These are phyloP conservation scores for Penicillium cosmopolitanum DNA, from an alignment of 495 filamentous ascomycete species.

Conservation along the genomic window DNA sequence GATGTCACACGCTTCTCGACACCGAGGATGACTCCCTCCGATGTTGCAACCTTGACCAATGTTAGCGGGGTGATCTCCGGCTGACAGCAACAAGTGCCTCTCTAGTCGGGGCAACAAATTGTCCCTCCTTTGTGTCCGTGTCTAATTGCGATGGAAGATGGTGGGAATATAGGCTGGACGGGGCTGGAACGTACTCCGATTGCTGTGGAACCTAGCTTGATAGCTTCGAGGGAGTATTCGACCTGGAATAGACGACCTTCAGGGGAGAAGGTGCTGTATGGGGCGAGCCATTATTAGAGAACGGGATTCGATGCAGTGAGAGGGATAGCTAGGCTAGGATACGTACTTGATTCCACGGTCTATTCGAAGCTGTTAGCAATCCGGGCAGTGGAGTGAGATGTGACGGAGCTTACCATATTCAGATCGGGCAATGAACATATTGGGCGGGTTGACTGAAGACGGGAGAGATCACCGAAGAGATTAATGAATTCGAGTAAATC, in stretches of 20 bases:
- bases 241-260: conserved; percentile 99
- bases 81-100: neutral
- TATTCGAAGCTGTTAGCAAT: conserved; percentile 49
- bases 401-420: conserved; percentile 84
- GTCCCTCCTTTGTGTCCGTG: neutral
- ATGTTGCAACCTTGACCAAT: conserved; percentile 73
- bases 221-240: conserved; percentile 99
- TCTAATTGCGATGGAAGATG: conserved; percentile 7
- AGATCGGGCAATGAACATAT: conserved; percentile 99
- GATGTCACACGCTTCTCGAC: conserved; percentile 99
- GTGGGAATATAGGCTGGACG: conserved; percentile 9
- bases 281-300: conserved; percentile 33
- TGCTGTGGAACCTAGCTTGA: conserved; percentile 97
- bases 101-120: neutral
- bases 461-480: conserved; percentile 7
- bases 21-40: conserved; percentile 90
- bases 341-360: conserved; percentile 99
- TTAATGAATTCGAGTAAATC: neutral
- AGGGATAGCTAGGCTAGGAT: conserved; percentile 5
- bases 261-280: conserved; percentile 92
- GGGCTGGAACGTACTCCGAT: conserved; percentile 72
- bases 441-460: conserved; percentile 42
- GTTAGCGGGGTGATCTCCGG: conserved; percentile 21
- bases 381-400: conserved; percentile 26
- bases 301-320: conserved; percentile 1